Conservation (phyloP, 2,329 filamentous ascomycete species). For the Ophiostoma sp. region DNA sequence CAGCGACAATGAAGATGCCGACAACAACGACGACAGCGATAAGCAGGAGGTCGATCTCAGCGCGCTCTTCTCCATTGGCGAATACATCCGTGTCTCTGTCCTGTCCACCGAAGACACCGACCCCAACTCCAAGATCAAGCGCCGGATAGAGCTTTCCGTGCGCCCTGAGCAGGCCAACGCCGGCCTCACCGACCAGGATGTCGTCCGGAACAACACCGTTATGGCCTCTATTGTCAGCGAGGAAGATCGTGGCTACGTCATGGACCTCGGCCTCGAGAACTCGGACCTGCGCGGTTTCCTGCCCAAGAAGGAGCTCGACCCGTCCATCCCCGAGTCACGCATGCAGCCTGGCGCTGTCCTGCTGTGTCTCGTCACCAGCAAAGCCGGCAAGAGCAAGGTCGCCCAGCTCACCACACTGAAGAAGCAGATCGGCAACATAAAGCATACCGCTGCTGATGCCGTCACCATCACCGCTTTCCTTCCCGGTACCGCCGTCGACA, state of each 20-base stretch:
- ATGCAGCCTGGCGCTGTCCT: slow-evolving; percentile 80
- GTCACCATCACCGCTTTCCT: slow-evolving; percentile 86
- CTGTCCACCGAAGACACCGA: slow-evolving; percentile 67
- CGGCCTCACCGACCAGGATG: slow-evolving; percentile 63
- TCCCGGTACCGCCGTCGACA: slow-evolving; percentile 82
- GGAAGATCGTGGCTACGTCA: slow-evolving; percentile 92
- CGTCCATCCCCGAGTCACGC: slow-evolving; percentile 52
- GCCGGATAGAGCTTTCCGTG: slow-evolving; percentile 80
- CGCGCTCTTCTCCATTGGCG: slow-evolving; percentile 71
- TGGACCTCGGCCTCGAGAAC: slow-evolving; percentile 77
- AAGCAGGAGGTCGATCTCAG: slow-evolving; percentile 64
- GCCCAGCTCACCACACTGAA: slow-evolving; percentile 76
- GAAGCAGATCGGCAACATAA: slow-evolving; percentile 60
- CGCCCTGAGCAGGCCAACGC: slow-evolving; percentile 73
- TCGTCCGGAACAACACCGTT: slow-evolving; percentile 69
- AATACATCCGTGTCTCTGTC: slow-evolving; percentile 82
- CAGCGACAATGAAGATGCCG: slow-evolving; percentile 39
- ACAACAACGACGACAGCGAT: slow-evolving; percentile 6
- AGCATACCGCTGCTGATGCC: slow-evolving; percentile 64
- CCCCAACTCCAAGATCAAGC: slow-evolving; percentile 58
- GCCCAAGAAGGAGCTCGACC: slow-evolving; percentile 72
- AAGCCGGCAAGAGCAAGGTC: slow-evolving; percentile 72
- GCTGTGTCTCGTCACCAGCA: slow-evolving; percentile 72
- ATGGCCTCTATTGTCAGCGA: slow-evolving; percentile 86
- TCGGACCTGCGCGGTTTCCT: slow-evolving; percentile 73